Evolutionary conservation across 208 protist species (phyloP).

Genomic region (Acanthamoeba divionensis): DNA sequence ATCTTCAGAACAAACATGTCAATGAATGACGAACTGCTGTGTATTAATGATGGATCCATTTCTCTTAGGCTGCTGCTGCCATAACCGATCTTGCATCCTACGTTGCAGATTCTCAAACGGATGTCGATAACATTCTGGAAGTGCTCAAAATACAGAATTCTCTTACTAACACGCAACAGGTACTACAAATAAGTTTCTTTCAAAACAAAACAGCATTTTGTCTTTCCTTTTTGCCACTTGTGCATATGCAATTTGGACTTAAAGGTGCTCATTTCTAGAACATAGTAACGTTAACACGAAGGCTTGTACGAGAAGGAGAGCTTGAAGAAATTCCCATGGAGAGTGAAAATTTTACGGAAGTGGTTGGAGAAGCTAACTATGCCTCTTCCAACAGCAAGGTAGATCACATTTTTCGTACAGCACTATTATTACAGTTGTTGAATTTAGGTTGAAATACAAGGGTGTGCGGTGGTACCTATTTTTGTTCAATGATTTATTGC

Average conservation of each 20-base stretch:
- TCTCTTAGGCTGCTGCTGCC: background rate
- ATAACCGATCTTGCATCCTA: background rate
- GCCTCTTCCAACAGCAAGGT: too few relatives aligned
- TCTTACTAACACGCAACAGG: background rate
- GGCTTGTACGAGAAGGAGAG: slow-evolving; percentile 4
- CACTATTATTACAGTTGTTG: too few relatives aligned
- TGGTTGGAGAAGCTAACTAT: too few relatives aligned
- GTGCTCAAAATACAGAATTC: slow-evolving; percentile 15
- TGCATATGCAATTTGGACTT: background rate
- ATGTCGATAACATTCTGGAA: slow-evolving; percentile 16
- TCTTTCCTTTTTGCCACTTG: background rate
- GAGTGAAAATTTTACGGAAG: too few relatives aligned
- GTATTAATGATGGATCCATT: too few relatives aligned
- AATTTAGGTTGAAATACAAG: too few relatives aligned
- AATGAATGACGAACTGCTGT: too few relatives aligned
- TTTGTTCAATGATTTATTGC: slow-evolving; percentile 16
- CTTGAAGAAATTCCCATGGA: background rate
- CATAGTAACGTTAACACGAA: slow-evolving; percentile 13
- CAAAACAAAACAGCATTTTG: background rate
- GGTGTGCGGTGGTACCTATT: background rate
- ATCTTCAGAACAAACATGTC: too few relatives aligned
- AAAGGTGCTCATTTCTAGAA: background rate
- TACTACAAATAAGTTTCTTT: background rate
- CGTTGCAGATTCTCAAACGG: background rate
- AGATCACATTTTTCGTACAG: too few relatives aligned